phyloP scores from a whole-genome alignment of 306 rosid species.

The Potentilla sterilis region DNA sequence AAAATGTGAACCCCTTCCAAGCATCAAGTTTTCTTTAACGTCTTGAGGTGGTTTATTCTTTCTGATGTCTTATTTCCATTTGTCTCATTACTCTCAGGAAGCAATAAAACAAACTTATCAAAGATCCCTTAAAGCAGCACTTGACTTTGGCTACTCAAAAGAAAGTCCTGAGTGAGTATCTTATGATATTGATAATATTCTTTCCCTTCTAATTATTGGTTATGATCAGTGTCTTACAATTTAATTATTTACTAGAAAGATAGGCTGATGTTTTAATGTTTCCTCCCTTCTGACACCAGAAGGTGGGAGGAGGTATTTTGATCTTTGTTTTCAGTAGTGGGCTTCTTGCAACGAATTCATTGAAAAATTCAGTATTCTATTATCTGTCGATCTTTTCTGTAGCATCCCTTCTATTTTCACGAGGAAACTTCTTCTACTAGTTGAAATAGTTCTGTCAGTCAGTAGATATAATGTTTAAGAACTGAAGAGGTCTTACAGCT shows the following conservation, averaged over 20 bases:
- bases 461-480: not conserved
- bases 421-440: not conserved
- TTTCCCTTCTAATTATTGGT: not conserved
- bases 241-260: not conserved
- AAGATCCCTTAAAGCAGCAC: constrained; percentile 84
- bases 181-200: constrained; percentile 13
- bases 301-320: not conserved
- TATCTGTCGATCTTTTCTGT: not conserved
- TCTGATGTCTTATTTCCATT: constrained; percentile 21
- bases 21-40: not conserved
- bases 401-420: not conserved
- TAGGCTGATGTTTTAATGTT: not conserved
- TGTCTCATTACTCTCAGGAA: constrained; percentile 49
- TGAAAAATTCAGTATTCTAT: not conserved
- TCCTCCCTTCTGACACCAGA: not conserved
- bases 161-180: constrained; percentile 87
- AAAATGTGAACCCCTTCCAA: not conserved
- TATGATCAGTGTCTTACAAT: not conserved
- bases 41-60: not conserved
- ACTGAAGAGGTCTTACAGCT: not conserved
- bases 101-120: constrained; percentile 93
- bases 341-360: not conserved
- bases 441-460: not conserved
- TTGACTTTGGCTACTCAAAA: constrained; percentile 78
- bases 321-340: not conserved